Base-by-base conservation (phyloP, 1,284 basidiomycete species). In the Puccinia sorghi region DNA sequence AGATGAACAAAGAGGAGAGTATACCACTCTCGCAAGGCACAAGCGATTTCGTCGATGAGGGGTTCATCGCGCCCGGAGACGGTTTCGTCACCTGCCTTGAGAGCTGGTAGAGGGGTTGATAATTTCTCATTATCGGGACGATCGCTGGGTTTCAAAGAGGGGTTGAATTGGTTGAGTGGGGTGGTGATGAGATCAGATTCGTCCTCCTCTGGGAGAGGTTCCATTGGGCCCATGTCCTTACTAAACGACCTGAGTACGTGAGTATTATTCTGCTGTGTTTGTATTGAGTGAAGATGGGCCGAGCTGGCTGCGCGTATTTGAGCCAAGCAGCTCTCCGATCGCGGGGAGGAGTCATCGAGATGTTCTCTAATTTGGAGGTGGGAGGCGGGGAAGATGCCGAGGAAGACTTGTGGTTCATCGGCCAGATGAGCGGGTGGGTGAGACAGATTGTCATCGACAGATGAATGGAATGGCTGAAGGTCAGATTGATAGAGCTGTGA, bases 31-130 rank as follows among this genome's bases (percentile, higher is more conserved):
- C 95, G 90, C 57, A 98, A 86, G 0, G 96, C 94, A 25, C 94
- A 96, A 0, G 96, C 93, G 82, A 99, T 97, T 86, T 99, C 96
- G 85, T 99, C 96, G 72, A 98, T 90, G 82, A 98, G 90, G 0
- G 95, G 96, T 84, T 97, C 94, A 13, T 86, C 86, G 37, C 88
- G 87, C 7, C 94, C 94, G 0, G 91, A 90, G 3, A 89, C 88
- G 0, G 94, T 97, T 81, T 96, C 93, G 83, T 96, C 94, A 63
- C 93, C 93, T 4, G 93, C 92, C 80, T 94, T 95, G 71, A 98
- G 88, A 13, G 92, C 93, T 2, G 96, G 95, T 67, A 97, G 89
- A 2, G 95, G 95, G 2, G 95, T 95, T 9, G 93, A 87, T 3
- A 91, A 92, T 84, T 93, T 95, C 82, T 88, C 83, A 17, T 46